Evolutionary conservation across 495 filamentous ascomycete species (phyloP).

Genomic region (Amniculicola lignicola): DNA sequence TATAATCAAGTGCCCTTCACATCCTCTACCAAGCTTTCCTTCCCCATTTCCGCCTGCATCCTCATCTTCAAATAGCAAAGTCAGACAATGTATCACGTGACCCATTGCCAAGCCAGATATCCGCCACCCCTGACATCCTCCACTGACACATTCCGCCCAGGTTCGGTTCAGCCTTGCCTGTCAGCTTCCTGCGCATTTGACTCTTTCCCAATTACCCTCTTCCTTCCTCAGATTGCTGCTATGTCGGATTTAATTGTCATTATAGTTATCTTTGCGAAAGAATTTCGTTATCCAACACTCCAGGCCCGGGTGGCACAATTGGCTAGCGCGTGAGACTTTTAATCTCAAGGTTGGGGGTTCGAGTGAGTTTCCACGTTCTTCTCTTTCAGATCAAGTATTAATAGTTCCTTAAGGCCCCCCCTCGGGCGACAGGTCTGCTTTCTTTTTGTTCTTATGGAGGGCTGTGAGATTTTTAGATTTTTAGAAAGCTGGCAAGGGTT

Average conservation of each 20-base stretch:
- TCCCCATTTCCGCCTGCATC: too few species aligned
- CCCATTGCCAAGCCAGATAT: too few species aligned
- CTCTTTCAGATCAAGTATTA: background rate
- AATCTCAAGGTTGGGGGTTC: slow-evolving; percentile 33
- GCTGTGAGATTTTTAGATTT: too few species aligned
- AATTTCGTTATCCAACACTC: background rate
- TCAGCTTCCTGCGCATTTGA: too few species aligned
- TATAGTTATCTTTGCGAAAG: background rate
- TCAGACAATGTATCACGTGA: too few species aligned
- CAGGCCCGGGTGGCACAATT: slow-evolving; percentile 33
- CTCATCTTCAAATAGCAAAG: too few species aligned
- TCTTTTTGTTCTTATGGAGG: background rate
- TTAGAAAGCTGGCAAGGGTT: too few species aligned
- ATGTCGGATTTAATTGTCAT: background rate
- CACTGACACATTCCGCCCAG: background rate
- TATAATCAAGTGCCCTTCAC: background rate
- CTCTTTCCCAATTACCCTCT: background rate
- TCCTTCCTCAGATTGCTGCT: background rate
- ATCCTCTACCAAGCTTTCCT: background rate
- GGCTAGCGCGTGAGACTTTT: slow-evolving; percentile 35
- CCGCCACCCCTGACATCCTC: background rate
- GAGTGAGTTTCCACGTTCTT: slow-evolving; percentile 15
- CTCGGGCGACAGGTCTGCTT: slow-evolving; percentile 6
- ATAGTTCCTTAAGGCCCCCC: background rate
- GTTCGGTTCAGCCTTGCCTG: too few species aligned